Conservation (phyloP, 1,284 basidiomycete genomes). For the Spongispora temasekensis region DNA sequence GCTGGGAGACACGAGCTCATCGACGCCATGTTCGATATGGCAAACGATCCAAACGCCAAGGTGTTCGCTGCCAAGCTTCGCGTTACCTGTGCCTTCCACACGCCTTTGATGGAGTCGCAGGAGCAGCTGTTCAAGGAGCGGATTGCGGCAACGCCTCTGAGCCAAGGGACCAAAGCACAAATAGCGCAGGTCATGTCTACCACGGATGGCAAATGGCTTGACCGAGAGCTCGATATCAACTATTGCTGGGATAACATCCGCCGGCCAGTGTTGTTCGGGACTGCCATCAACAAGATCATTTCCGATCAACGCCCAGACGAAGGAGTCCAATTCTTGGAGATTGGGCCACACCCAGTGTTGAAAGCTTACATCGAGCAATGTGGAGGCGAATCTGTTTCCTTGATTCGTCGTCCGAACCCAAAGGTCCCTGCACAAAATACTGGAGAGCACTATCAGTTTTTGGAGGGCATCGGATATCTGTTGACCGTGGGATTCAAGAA, state of each 20-base stretch:
- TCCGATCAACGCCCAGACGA: slow-evolving; percentile 30
- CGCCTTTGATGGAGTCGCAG: slow-evolving; percentile 35
- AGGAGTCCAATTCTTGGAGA: slow-evolving; percentile 31
- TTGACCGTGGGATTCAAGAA: slow-evolving; percentile 28
- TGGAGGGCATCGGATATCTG: slow-evolving; percentile 32
- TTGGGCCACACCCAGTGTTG: slow-evolving; percentile 33
- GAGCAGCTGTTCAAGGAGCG: slow-evolving; percentile 30
- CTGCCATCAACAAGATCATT: slow-evolving; percentile 31
- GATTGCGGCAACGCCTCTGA: slow-evolving; percentile 16
- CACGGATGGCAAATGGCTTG: slow-evolving; percentile 34
- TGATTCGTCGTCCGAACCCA: slow-evolving; percentile 32
- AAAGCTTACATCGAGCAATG: slow-evolving; percentile 35
- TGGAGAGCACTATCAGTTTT: slow-evolving; percentile 32
- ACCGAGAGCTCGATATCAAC: slow-evolving; percentile 27
- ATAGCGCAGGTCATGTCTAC: slow-evolving; percentile 34
- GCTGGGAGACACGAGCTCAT: slow-evolving; percentile 31
- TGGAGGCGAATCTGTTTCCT: slow-evolving; percentile 29
- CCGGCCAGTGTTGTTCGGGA: slow-evolving; percentile 33
- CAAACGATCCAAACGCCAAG: slow-evolving; percentile 30
- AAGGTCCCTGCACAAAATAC: slow-evolving; percentile 31
- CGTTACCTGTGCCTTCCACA: slow-evolving; percentile 33
- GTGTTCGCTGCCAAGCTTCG: slow-evolving; percentile 33
- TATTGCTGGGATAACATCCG: slow-evolving; percentile 37
- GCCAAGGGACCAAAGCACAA: slow-evolving; percentile 22
- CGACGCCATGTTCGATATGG: slow-evolving; percentile 29